Percentiles rank a stretch among this genome's conserved stretches.
These are phyloP conservation scores for Colletotrichum coccodes DNA, from an alignment of 2,329 filamentous ascomycete species.

Conservation along the genomic window DNA sequence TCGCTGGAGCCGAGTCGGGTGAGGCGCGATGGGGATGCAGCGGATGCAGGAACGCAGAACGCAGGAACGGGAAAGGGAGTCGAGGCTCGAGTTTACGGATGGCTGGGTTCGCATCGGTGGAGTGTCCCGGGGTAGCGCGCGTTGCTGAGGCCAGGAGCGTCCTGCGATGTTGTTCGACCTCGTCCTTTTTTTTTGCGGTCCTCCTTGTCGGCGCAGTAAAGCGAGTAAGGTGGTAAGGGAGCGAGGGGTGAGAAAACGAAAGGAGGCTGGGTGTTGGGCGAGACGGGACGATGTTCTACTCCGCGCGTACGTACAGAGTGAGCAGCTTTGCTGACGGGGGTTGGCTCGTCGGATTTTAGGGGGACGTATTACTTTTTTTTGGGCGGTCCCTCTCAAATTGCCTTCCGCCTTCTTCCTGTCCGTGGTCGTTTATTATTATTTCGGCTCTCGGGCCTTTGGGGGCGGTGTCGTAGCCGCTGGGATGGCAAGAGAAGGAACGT, in stretches of 20 bases:
- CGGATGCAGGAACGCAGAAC: conserved; percentile 33
- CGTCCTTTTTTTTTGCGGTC: conserved; percentile 47
- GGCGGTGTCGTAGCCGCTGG: neutral
- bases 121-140: conserved; percentile 40
- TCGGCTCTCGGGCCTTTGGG: conserved; percentile 16
- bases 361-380: conserved; percentile 15
- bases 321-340: conserved; percentile 29
- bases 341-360: conserved; percentile 29
- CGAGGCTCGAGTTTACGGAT: conserved; percentile 50
- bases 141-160: conserved; percentile 38
- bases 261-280: conserved; percentile 29
- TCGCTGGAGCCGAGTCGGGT: conserved; percentile 22
- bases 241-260: conserved; percentile 26
- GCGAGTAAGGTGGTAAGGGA: conserved; percentile 29
- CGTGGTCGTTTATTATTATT: conserved; percentile 23
- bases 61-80: conserved; percentile 43
- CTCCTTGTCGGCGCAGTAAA: conserved; percentile 30
- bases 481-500: neutral
- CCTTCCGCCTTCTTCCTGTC: neutral
- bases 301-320: conserved; percentile 25
- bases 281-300: conserved; percentile 27
- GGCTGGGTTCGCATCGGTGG: conserved; percentile 57
- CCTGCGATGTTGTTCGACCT: conserved; percentile 46
- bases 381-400: conserved; percentile 15
- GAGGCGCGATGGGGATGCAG: conserved; percentile 27